phyloP scores from a whole-genome alignment of 2,329 filamentous ascomycete genomes.

The Hypocrella siamensis region DNA sequence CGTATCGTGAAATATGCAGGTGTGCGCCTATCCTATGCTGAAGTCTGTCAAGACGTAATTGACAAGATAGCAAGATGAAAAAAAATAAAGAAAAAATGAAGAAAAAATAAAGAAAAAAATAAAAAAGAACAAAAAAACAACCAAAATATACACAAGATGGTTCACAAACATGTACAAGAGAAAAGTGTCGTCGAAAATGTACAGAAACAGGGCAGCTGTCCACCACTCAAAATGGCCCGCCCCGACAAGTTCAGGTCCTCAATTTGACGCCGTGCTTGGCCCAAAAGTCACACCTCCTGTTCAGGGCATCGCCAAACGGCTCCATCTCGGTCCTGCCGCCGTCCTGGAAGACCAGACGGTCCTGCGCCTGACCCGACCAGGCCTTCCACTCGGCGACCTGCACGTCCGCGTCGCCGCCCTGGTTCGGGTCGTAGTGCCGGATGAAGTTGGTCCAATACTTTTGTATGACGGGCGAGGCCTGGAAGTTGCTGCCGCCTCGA shows the following conservation, averaged over 20 bases:
- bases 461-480: constrained; percentile 45
- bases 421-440: constrained; percentile 48
- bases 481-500: constrained; percentile 32
- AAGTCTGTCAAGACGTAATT: too few species aligned
- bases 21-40: too few species aligned
- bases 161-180: too few species aligned
- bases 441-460: constrained; percentile 66
- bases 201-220: too few species aligned
- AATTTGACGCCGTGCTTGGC: constrained; percentile 6
- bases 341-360: constrained; percentile 24
- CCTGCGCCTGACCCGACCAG: constrained; percentile 15
- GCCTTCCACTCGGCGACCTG: constrained; percentile 23
- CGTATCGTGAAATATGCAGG: too few species aligned
- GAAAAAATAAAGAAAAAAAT: too few species aligned
- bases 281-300: constrained; percentile 13
- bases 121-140: too few species aligned
- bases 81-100: too few species aligned
- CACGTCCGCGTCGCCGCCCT: constrained; percentile 9
- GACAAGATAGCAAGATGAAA: too few species aligned
- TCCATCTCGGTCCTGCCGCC: constrained; percentile 24
- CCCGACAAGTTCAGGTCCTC: constrained; percentile 10
- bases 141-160: too few species aligned
- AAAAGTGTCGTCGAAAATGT: too few species aligned
- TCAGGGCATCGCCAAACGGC: constrained; percentile 9
- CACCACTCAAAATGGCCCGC: too few species aligned